Conservation (phyloP, 305 asterid species). For the Fraxinus greggii region DNA sequence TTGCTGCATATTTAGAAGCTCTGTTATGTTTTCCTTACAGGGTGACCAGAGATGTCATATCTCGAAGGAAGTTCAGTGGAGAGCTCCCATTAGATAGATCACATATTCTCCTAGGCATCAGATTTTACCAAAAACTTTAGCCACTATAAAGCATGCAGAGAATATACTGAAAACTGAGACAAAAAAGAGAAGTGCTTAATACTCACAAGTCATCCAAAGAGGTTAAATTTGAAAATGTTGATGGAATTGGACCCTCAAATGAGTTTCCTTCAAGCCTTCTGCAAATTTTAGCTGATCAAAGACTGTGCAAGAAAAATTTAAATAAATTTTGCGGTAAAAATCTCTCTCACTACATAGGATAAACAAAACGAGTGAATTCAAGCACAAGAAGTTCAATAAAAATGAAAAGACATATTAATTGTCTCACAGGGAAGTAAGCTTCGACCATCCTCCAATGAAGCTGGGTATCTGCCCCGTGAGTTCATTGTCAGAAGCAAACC, state of each 20-base stretch:
- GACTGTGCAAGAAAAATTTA: slow-evolving; percentile 3
- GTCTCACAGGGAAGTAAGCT: slow-evolving; percentile 34
- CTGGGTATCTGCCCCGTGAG: slow-evolving; percentile 67
- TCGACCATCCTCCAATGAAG: slow-evolving; percentile 68
- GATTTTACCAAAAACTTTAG: neutral
- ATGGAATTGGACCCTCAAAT: slow-evolving; percentile 74
- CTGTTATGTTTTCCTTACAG: slow-evolving; percentile 40
- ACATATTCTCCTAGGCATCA: slow-evolving; percentile 56
- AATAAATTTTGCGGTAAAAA: neutral
- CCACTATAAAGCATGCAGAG: neutral
- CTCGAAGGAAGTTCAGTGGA: slow-evolving; percentile 14
- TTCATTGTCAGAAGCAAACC: slow-evolving; percentile 59
- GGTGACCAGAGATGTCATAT: slow-evolving; percentile 16
- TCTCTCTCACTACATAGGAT: neutral
- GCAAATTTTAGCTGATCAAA: slow-evolving; percentile 8
- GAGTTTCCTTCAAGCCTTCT: slow-evolving; percentile 86
- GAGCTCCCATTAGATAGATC: slow-evolving; percentile 59
- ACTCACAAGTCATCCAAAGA: slow-evolving; percentile 59
- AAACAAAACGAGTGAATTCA: neutral
- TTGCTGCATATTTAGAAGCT: neutral
- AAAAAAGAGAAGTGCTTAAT: neutral
- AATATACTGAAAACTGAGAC: slow-evolving; percentile 4
- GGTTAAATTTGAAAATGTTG: slow-evolving; percentile 61
- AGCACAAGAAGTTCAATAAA: slow-evolving; percentile 7
- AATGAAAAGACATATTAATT: neutral